These are phyloP conservation scores for Fistulinella cinereoalba DNA, from an alignment of 1,284 basidiomycete species.

Conservation along the genomic window DNA sequence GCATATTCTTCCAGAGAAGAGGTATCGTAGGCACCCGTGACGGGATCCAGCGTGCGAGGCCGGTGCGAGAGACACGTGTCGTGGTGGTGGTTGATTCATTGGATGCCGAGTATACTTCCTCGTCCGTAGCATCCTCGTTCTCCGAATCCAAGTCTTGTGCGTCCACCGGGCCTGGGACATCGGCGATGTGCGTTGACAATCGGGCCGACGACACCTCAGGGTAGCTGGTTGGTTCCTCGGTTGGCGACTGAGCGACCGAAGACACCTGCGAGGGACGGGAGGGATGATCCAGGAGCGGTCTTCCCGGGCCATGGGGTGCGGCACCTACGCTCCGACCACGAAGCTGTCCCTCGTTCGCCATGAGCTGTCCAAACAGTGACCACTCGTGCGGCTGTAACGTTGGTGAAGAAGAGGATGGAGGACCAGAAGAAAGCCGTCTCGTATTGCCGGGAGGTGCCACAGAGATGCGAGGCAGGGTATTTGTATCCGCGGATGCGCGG, in stretches of 20 bases:
- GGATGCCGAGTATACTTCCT: conserved; percentile 22
- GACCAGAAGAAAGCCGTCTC: neutral
- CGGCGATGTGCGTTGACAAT: neutral
- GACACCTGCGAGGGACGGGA: conserved; percentile 1
- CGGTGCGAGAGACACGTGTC: conserved; percentile 8
- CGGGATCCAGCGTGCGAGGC: conserved; percentile 7
- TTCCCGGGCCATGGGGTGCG: conserved; percentile 5
- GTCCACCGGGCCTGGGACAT: neutral
- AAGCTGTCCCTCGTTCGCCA: conserved; percentile 60
- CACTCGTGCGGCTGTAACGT: conserved; percentile 43
- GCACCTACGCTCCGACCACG: conserved; percentile 16
- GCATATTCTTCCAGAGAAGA: conserved; percentile 64
- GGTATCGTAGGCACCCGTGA: conserved; percentile 41
- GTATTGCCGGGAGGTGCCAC: neutral
- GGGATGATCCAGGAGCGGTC: conserved; percentile 2
- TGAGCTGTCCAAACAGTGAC: conserved; percentile 68
- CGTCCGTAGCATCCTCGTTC: neutral
- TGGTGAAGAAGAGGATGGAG: neutral
- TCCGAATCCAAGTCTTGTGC: neutral
- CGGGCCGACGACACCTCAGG: neutral
- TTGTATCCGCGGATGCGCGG: neutral
- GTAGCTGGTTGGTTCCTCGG: conserved; percentile 13
- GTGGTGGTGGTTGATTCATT: conserved; percentile 13
- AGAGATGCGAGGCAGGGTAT: neutral
- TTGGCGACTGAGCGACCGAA: conserved; percentile 15